Evolutionary conservation across 306 rosid species (phyloP).

Genomic region (Acmispon strigosus): DNA sequence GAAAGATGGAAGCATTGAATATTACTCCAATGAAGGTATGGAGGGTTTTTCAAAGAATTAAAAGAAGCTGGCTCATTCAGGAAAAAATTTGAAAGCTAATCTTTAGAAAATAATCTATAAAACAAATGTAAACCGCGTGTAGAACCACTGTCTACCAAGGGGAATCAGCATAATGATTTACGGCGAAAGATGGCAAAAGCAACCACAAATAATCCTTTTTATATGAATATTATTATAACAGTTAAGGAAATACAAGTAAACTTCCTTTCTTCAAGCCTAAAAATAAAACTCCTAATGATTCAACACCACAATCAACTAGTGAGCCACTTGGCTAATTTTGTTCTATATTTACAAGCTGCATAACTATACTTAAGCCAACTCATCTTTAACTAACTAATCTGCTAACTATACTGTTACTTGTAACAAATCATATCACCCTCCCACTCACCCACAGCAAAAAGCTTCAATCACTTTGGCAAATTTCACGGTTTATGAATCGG

Average conservation of each 20-base stretch:
- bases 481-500: constrained; percentile 7
- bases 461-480: constrained; percentile 23
- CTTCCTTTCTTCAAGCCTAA: not conserved
- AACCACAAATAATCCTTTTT: no score
- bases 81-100: no score
- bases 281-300: constrained; percentile 2
- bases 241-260: not conserved
- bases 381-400: not conserved
- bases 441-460: constrained; percentile 26
- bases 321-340: constrained; percentile 1
- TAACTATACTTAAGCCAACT: not conserved
- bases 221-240: no score
- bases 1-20: not conserved
- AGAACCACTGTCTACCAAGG: no score
- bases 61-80: not conserved
- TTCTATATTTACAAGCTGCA: constrained; percentile 11
- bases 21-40: not conserved
- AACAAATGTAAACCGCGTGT: no score
- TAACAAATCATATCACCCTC: not conserved
- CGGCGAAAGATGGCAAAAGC: no score
- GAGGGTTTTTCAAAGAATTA: not conserved
- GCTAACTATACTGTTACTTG: not conserved
- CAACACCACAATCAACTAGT: not conserved
- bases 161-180: no score
- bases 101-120: no score